Evolutionary conservation across 306 rosid genomes (phyloP).

Genomic region (Abrus pulchellus): DNA sequence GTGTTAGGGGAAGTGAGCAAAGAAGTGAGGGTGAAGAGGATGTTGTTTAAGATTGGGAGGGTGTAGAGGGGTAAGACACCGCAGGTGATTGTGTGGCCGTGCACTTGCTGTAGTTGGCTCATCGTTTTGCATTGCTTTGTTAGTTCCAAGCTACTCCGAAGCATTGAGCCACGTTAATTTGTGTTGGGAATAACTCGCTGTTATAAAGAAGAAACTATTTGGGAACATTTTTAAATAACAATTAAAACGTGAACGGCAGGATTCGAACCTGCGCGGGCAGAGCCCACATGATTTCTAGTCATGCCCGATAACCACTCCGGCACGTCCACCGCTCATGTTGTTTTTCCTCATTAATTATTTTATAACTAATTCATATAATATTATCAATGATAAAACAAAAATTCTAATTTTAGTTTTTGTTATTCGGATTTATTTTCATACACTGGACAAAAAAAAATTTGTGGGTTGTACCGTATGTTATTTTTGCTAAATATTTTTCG

Average conservation of each 20-base stretch:
- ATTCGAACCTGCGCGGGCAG: slow-evolving; percentile 83
- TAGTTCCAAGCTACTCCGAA: slow-evolving; percentile 15
- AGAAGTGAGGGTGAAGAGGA: slow-evolving; percentile 59
- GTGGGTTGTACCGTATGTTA: too few species aligned
- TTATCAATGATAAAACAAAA: too few species aligned
- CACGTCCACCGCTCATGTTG: slow-evolving; percentile 48
- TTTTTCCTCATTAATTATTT: too few species aligned
- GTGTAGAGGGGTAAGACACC: slow-evolving; percentile 49
- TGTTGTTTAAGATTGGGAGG: slow-evolving; percentile 35
- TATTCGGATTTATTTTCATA: too few species aligned
- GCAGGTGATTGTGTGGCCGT: slow-evolving; percentile 56
- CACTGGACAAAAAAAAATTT: too few species aligned
- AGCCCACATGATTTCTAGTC: slow-evolving; percentile 87
- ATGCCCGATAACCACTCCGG: slow-evolving; percentile 88
- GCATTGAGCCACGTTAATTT: background rate
- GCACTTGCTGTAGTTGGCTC: slow-evolving; percentile 64
- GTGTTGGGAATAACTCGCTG: too few species aligned
- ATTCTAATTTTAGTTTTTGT: too few species aligned
- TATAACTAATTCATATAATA: too few species aligned
- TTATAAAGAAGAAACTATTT: too few species aligned
- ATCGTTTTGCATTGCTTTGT: slow-evolving; percentile 63
- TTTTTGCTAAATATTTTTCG: too few species aligned
- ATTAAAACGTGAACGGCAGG: slow-evolving; percentile 64
- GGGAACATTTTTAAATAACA: too few species aligned
- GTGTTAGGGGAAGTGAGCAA: slow-evolving; percentile 35